Percentiles rank a stretch among this genome's conserved stretches.
These are phyloP conservation scores for Thermoascus crustaceus DNA, from an alignment of 2,329 filamentous ascomycete species.

Conservation along the genomic window DNA sequence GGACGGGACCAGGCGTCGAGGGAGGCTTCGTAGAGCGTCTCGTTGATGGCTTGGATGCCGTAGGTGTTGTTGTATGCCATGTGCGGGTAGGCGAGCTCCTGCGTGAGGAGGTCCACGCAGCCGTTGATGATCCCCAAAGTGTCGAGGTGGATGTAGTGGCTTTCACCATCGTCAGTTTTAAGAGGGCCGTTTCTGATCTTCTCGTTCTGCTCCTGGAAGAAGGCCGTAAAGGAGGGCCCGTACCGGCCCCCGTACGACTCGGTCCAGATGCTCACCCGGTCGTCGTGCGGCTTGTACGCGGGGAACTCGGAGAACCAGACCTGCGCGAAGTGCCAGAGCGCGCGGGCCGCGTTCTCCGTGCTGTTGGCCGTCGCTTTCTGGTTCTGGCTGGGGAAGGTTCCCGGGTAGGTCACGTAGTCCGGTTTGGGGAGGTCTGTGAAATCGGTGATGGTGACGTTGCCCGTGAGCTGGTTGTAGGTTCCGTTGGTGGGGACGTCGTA, in stretches of 20 bases:
- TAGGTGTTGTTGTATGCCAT: conserved; percentile 54
- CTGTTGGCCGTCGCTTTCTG: conserved; percentile 40
- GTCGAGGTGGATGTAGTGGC: conserved; percentile 39
- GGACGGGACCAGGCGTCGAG: conserved; percentile 37
- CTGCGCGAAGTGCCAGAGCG: conserved; percentile 53
- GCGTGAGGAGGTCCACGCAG: conserved; percentile 45
- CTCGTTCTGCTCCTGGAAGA: conserved; percentile 36
- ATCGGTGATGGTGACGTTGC: conserved; percentile 17
- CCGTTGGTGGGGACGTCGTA: conserved; percentile 41
- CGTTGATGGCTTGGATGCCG: conserved; percentile 44
- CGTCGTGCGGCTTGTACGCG: conserved; percentile 51
- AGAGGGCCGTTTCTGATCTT: conserved; percentile 28
- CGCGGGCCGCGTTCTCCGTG: conserved; percentile 46
- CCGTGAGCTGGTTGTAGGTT: conserved; percentile 25
- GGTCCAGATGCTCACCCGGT: conserved; percentile 39
- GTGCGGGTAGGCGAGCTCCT: conserved; percentile 41
- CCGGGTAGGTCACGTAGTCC: conserved; percentile 46
- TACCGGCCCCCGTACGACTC: conserved; percentile 41
- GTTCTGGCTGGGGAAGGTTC: conserved; percentile 44
- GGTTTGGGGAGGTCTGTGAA: conserved; percentile 30
- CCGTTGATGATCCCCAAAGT: conserved; percentile 51
- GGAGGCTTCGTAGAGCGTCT: conserved; percentile 40
- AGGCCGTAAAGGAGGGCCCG: conserved; percentile 32
- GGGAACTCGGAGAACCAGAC: conserved; percentile 58
- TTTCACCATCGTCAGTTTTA: conserved; percentile 16